These are phyloP conservation scores for Penicillium italicum DNA, from an alignment of 2,329 filamentous ascomycete genomes.

Conservation along the genomic window DNA sequence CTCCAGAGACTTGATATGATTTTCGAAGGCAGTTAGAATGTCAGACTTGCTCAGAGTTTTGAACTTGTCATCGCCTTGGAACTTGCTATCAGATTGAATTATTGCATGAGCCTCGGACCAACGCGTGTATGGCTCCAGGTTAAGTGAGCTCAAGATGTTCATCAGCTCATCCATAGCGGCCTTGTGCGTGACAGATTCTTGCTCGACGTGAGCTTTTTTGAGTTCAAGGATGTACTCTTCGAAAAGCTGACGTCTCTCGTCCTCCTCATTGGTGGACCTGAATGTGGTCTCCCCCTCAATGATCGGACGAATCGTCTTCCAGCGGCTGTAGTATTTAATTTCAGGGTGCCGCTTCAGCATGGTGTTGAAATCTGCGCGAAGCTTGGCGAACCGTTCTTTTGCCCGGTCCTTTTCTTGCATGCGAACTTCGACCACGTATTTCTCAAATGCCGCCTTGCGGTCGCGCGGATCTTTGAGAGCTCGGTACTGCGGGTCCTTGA, in stretches of 20 bases:
- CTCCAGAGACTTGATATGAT: conserved; percentile 89
- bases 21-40: conserved; percentile 87
- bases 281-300: conserved; percentile 96
- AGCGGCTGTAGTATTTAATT: conserved; percentile 94
- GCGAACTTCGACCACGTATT: conserved; percentile 86
- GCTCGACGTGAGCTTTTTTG: conserved; percentile 73
- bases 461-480: conserved; percentile 90
- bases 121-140: conserved; percentile 87
- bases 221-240: conserved; percentile 87
- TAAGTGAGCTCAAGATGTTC: conserved; percentile 70
- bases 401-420: conserved; percentile 91
- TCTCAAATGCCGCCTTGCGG: conserved; percentile 86
- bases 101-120: conserved; percentile 87
- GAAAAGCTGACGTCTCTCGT: conserved; percentile 83
- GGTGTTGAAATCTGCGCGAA: conserved; percentile 87
- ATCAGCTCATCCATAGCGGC: conserved; percentile 80
- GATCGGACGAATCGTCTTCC: conserved; percentile 92
- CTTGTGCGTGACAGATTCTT: conserved; percentile 68
- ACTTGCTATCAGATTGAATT: conserved; percentile 72
- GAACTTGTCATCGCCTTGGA: conserved; percentile 80
- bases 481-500: conserved; percentile 88
- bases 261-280: conserved; percentile 81
- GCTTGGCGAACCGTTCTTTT: conserved; percentile 86
- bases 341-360: conserved; percentile 97
- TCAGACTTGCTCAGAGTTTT: conserved; percentile 81